Conservation (phyloP, 495 filamentous ascomycete species). For the Tuber microsphaerosporum region DNA sequence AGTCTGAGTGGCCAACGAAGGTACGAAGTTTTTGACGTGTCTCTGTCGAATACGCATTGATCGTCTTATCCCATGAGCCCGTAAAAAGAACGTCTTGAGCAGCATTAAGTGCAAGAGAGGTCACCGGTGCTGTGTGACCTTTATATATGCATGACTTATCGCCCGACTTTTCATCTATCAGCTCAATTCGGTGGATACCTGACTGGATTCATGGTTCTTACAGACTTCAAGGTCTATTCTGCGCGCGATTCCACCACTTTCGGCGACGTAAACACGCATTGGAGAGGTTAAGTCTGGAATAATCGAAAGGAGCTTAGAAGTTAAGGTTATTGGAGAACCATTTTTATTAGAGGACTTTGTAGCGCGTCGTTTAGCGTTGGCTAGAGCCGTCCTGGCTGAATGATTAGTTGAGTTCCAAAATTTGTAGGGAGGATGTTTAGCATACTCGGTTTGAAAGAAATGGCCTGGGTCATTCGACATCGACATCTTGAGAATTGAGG, state of each 20-base stretch:
- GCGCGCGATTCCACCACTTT: slow-evolving; percentile 70
- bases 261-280: slow-evolving; percentile 66
- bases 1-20: slow-evolving; percentile 78
- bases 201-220: slow-evolving; percentile 41
- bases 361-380: slow-evolving; percentile 62
- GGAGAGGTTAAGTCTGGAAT: slow-evolving; percentile 58
- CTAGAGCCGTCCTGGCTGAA: slow-evolving; percentile 57
- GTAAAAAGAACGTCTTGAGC: slow-evolving; percentile 60
- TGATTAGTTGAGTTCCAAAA: slow-evolving; percentile 11
- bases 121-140: slow-evolving; percentile 71
- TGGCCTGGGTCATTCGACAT: slow-evolving; percentile 58
- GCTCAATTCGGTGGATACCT: slow-evolving; percentile 12
- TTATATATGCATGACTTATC: slow-evolving; percentile 44
- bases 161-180: slow-evolving; percentile 35
- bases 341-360: slow-evolving; percentile 73
- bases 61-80: slow-evolving; percentile 84
- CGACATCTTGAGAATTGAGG: slow-evolving; percentile 50
- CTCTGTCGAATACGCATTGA: slow-evolving; percentile 71
- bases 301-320: slow-evolving; percentile 78
- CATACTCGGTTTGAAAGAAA: slow-evolving; percentile 87
- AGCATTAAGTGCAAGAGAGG: slow-evolving; percentile 64
- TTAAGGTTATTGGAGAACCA: slow-evolving; percentile 71
- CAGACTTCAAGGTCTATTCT: slow-evolving; percentile 69
- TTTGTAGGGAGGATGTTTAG: slow-evolving; percentile 18
- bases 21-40: slow-evolving; percentile 50